Percentiles rank a stretch among this genome's conserved stretches.
Conservation (phyloP, 805 yeast genomes). For the Candida nemodendra region DNA sequence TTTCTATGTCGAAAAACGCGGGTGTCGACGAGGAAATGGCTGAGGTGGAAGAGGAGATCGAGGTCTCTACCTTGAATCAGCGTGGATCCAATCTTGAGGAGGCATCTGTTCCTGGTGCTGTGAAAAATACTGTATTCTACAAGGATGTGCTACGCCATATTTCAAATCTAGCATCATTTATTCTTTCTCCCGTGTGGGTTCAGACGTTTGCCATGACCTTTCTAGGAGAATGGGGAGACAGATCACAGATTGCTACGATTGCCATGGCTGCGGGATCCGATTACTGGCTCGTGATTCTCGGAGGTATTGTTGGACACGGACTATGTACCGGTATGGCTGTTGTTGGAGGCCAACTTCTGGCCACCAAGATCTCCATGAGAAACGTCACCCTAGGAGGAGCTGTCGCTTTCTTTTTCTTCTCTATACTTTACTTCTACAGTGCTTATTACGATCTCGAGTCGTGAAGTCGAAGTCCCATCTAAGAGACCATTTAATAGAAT, state of each 20-base stretch:
- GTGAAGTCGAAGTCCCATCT: slow-evolving; percentile 2
- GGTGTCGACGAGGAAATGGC: slow-evolving; percentile 96
- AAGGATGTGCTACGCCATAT: slow-evolving; percentile 35
- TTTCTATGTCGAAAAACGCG: slow-evolving; percentile 70
- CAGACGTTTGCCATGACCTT: slow-evolving; percentile 96
- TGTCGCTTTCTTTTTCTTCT: slow-evolving; percentile 77
- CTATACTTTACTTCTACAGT: slow-evolving; percentile 74
- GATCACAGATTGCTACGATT: slow-evolving; percentile 96
- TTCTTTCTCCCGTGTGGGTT: slow-evolving; percentile 86
- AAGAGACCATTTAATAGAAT: background rate
- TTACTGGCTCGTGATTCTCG: slow-evolving; percentile 84
- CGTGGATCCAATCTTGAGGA: slow-evolving; percentile 58
- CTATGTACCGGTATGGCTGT: slow-evolving; percentile 90
- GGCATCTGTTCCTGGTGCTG: slow-evolving; percentile 35
- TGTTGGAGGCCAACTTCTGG: slow-evolving; percentile 86
- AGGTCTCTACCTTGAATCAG: slow-evolving; percentile 53
- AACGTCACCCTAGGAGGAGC: slow-evolving; percentile 92
- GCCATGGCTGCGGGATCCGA: slow-evolving; percentile 98
- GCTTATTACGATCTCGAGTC: slow-evolving; percentile 41
- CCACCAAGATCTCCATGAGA: slow-evolving; percentile 86
- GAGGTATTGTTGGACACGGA: slow-evolving; percentile 88
- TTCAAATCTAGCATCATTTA: slow-evolving; percentile 53
- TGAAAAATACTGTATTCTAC: slow-evolving; percentile 2
- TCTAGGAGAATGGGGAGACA: slow-evolving; percentile 98
- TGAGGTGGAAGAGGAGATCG: slow-evolving; percentile 94